Evolutionary conservation across 106 monocot genomes (phyloP), one percentile per base, ranked within the genome.

Genomic region (Chionographis japonica): DNA sequence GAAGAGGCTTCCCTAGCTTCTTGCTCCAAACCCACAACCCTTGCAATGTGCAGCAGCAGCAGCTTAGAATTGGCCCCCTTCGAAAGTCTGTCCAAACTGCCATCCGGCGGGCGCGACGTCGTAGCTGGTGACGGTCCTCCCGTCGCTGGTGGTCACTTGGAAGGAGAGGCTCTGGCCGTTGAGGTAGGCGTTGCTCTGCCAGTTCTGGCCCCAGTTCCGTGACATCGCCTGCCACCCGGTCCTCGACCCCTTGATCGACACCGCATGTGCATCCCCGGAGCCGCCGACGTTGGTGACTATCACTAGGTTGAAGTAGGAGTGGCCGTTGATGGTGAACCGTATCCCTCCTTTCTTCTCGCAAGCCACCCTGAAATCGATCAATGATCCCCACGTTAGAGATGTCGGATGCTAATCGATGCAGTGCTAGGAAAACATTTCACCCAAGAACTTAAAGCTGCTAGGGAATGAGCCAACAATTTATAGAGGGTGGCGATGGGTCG

Each of bases 201-300:
- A 90, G 67, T 90, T 90, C 80, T 85, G 85, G 40, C 90, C 90
- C 90, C 90, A 90, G 69, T 90, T 90, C 14, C 90, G 70, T 2
- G 90, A 90, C 85, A 90, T 83, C 4, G 86, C 52, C 63, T 86
- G 85, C 90, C 90, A 90, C 42, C 78, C 79, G 4, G 80, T 72
- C 36, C 37, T 70, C 40, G 85, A 85, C 14, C 85, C 83, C 72
- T 90, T 90, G 60, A 90, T 80, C 19, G 80, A 65, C 37, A 90
- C 90, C 27, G 83, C 6, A 55, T 69, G 82, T 10, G 86, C 80
- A 72, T 90, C 90, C 13, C 90, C 90, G 37, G 90, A 85, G 39
- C 90, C 90, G 16, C 52, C 90, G 2, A 90, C 90, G 60, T 90
- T 90, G 69, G 65, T 90, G 71, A 90, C 69, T 17, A 90, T 74